Conservation (phyloP, 2,329 filamentous ascomycete genomes). For the Meredithiella fracta region DNA sequence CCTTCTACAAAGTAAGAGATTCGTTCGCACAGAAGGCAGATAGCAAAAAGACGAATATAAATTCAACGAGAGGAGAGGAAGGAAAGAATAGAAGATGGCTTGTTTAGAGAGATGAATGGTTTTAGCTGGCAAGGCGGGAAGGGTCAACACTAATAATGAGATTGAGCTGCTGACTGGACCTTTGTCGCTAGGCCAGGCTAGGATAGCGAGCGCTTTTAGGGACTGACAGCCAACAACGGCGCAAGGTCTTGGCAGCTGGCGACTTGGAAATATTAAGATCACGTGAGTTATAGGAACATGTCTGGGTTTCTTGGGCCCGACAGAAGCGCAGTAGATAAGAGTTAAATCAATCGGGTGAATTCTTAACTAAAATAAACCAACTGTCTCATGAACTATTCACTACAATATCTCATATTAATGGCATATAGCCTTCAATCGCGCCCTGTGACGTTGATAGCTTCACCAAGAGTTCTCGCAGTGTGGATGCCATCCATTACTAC, state of each 20-base stretch:
- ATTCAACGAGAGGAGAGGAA: conserved; percentile 1
- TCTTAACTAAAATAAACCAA: too few species aligned
- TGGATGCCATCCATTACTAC: not conserved
- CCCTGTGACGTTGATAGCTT: too few species aligned
- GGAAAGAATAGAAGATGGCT: conserved; percentile 1
- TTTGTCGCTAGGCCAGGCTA: not conserved
- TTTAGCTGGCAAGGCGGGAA: conserved; percentile 5
- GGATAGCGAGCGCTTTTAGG: not conserved
- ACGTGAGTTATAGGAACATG: not conserved
- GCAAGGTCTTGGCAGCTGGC: conserved; percentile 1
- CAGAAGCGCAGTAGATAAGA: not conserved
- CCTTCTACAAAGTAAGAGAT: not conserved
- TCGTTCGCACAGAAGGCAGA: not conserved
- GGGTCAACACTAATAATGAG: not conserved
- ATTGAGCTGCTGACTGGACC: not conserved
- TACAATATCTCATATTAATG: too few species aligned
- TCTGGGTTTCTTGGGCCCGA: not conserved
- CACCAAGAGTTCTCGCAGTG: too few species aligned
- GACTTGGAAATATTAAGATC: not conserved
- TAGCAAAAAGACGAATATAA: conserved; percentile 13
- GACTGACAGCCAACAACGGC: not conserved
- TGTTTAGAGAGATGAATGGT: not conserved
- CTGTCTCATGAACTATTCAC: too few species aligned
- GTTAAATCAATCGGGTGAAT: not conserved
- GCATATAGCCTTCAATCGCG: too few species aligned